Evolutionary conservation across 2,329 filamentous ascomycete genomes (phyloP).

Genomic region (Curvularia lunata): DNA sequence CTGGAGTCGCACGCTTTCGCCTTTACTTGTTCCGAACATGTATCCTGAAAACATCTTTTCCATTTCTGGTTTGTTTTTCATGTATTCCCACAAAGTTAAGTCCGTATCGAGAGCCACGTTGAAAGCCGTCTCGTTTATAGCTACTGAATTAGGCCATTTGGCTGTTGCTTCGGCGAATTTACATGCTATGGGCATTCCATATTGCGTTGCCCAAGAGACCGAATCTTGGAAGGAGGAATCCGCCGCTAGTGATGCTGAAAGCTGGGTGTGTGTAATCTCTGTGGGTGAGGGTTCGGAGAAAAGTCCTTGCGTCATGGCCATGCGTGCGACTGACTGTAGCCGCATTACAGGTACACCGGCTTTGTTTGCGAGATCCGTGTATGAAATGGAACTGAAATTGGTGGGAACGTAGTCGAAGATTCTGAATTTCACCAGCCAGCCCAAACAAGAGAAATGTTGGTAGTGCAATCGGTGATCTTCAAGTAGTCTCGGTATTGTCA

Average conservation of each 20-base stretch:
- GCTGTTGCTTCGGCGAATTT: not conserved
- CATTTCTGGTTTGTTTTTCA: not conserved
- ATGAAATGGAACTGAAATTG: not conserved
- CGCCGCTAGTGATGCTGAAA: not conserved
- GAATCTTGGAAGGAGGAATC: not conserved
- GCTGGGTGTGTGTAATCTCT: not conserved
- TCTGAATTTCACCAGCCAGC: not conserved
- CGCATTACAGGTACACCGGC: not conserved
- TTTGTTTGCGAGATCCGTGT: not conserved
- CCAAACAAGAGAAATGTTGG: not conserved
- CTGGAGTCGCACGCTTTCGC: not conserved
- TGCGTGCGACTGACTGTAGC: not conserved
- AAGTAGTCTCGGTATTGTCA: not conserved
- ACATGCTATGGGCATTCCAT: not conserved
- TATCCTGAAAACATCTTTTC: not conserved
- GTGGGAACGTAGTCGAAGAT: not conserved
- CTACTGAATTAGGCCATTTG: not conserved
- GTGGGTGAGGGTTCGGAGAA: not conserved
- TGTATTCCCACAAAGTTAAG: not conserved
- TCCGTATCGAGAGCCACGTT: not conserved
- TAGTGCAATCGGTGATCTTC: not conserved
- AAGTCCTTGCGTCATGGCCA: not conserved
- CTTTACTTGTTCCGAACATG: not conserved
- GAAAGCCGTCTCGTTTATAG: not conserved
- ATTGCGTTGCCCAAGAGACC: not conserved